Base-by-base conservation (phyloP, 257 asterid genomes). In the Nemophila menziesii region DNA sequence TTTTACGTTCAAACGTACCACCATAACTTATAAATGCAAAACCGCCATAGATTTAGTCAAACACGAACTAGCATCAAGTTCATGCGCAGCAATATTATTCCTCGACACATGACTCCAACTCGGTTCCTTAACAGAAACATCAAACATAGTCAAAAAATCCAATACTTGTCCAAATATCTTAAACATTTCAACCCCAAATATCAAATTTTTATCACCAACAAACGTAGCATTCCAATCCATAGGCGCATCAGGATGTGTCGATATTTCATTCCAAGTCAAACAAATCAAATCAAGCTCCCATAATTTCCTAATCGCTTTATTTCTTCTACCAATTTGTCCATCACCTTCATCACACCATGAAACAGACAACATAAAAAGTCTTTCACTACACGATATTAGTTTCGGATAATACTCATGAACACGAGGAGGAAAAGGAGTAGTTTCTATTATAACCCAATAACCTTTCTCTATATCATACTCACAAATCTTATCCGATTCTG, bases 311-410 rank as follows among this genome's bases (percentile, higher is more conserved):
- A 89, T 86, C 0, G 98, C 98, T 51, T 90, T 85, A 46, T 90
- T 90, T 64, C 96, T 79, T 82, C 92, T 52, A 21, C 96, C 99
- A 38, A 90, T 85, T 57, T 76, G 81, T 3, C 96, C 96, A 6
- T 79, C 94, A 40, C 98, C 99, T 58, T 90, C 99, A n/a, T n/a
- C n/a, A 16, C 96, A 90, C 99, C 96, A 90, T 22, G 92, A 85
- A 33, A 90, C 94, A 0, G 89, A 80, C 0, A 89, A 68, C 92
- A 89, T 70, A 51, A 84, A 72, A 3, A 80, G 48, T n/a, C 92
- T 76, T n/a, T 61, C 67, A 50, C 57, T 64, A 49, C 79, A 80
- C 0, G 87, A 74, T 43, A 78, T 55, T 4, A 89, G 79, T 54
- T 80, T 80, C 0, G 98, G 98, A 48, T 80, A 63, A 69, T 89